Evolutionary conservation across 2,329 filamentous ascomycete genomes (phyloP).

Genomic region (Coniochaeta sp.): DNA sequence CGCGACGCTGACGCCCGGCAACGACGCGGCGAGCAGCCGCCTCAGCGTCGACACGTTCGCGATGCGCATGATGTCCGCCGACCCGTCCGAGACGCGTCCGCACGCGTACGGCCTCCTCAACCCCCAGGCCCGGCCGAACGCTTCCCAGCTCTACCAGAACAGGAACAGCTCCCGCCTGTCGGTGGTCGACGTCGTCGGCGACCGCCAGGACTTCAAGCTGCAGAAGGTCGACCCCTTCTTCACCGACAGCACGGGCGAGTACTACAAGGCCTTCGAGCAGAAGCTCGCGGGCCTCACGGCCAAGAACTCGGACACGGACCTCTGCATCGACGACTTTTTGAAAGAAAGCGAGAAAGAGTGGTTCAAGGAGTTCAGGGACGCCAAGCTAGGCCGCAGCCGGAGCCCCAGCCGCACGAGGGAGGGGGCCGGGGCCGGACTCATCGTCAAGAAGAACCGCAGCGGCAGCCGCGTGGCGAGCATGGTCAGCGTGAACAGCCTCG

Average conservation of each 20-base stretch:
- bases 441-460: conserved; percentile 12
- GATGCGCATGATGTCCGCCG: conserved; percentile 16
- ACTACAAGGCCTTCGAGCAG: conserved; percentile 50
- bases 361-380: conserved; percentile 52
- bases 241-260: conserved; percentile 56
- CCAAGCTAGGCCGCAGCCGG: conserved; percentile 44
- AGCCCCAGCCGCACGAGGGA: conserved; percentile 17
- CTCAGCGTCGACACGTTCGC: conserved; percentile 19
- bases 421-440: conserved; percentile 10
- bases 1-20: conserved; percentile 10
- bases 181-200: conserved; percentile 49
- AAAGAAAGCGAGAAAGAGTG: conserved; percentile 60
- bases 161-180: conserved; percentile 41
- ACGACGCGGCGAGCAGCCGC: conserved; percentile 10
- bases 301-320: conserved; percentile 46
- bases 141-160: conserved; percentile 8
- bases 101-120: conserved; percentile 8
- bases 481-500: conserved; percentile 18
- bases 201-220: conserved; percentile 53
- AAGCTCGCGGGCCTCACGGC: conserved; percentile 46
- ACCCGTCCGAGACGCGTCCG: conserved; percentile 10
- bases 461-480: conserved; percentile 20
- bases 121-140: conserved; percentile 10
- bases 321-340: conserved; percentile 60
- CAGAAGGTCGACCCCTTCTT: conserved; percentile 64